phyloP scores from a whole-genome alignment of 139 green algal genomes.

The Coelastrella sp. region DNA sequence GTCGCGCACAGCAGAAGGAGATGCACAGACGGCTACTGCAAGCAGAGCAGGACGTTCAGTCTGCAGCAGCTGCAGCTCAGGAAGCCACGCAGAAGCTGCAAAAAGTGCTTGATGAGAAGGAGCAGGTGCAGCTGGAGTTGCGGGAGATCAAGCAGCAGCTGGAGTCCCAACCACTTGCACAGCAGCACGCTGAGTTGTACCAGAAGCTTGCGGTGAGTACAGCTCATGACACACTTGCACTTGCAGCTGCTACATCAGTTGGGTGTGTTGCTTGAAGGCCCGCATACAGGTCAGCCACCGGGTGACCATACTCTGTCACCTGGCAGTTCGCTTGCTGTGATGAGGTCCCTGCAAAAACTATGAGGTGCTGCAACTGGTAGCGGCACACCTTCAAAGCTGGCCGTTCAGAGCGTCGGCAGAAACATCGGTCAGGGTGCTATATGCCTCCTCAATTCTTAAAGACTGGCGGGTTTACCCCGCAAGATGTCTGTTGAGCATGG shows the following conservation, averaged over 20 bases:
- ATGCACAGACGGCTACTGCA: slow-evolving; percentile 13
- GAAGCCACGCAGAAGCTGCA: slow-evolving; percentile 34
- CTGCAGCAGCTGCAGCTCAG: slow-evolving; percentile 24
- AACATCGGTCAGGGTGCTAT: no score
- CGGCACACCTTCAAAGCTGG: no score
- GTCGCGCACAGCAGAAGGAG: background rate
- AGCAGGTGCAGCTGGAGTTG: slow-evolving; percentile 44
- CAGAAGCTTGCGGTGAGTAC: slow-evolving; percentile 1
- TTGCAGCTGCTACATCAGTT: background rate
- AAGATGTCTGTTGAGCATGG: no score
- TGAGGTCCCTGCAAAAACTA: no score
- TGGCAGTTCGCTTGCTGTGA: no score
- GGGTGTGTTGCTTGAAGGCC: background rate
- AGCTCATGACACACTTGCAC: background rate
- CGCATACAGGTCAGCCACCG: no score
- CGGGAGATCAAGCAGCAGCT: slow-evolving; percentile 22
- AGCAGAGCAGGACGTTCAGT: slow-evolving; percentile 17
- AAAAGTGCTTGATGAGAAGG: slow-evolving; percentile 26
- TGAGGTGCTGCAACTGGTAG: no score
- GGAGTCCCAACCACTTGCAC: background rate
- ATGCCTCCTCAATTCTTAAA: no score
- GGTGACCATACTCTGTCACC: no score
- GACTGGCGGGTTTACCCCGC: no score
- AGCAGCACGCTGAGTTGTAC: slow-evolving; percentile 37
- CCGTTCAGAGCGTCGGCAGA: no score